phyloP scores from a whole-genome alignment of 768 basidiomycete species.

The Pholiota conissans region DNA sequence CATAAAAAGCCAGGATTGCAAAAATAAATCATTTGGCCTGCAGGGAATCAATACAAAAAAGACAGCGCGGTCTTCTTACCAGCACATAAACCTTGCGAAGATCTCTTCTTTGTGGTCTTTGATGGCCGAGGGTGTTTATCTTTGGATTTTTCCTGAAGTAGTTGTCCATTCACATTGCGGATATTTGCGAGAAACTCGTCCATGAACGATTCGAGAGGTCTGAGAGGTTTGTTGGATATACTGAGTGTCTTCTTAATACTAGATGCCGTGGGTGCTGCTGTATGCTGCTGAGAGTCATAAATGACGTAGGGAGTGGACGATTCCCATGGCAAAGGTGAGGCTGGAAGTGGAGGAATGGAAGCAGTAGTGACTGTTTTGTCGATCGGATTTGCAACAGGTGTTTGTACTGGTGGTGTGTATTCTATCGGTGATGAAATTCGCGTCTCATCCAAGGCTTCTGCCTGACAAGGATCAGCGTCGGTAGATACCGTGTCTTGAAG shows the following conservation, averaged over 20 bases:
- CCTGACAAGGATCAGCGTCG: not conserved
- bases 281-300: not conserved
- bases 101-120: not conserved
- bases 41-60: not conserved
- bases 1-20: not conserved
- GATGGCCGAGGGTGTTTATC: conserved; percentile 2
- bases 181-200: conserved; percentile 35
- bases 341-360: not conserved
- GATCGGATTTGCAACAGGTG: not conserved
- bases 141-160: not conserved
- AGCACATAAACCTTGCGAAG: not conserved
- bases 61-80: not conserved
- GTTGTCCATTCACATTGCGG: conserved; percentile 23
- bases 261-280: not conserved
- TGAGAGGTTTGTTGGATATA: conserved; percentile 16
- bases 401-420: not conserved
- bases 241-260: not conserved
- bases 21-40: not conserved
- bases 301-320: not conserved
- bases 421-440: not conserved
- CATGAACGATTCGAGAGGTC: conserved; percentile 34
- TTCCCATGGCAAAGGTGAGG: too few relatives aligned
- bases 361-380: not conserved
- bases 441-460: not conserved
- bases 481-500: not conserved